These are phyloP conservation scores for Lyophyllum decastes DNA, from an alignment of 768 basidiomycete species.

Conservation along the genomic window DNA sequence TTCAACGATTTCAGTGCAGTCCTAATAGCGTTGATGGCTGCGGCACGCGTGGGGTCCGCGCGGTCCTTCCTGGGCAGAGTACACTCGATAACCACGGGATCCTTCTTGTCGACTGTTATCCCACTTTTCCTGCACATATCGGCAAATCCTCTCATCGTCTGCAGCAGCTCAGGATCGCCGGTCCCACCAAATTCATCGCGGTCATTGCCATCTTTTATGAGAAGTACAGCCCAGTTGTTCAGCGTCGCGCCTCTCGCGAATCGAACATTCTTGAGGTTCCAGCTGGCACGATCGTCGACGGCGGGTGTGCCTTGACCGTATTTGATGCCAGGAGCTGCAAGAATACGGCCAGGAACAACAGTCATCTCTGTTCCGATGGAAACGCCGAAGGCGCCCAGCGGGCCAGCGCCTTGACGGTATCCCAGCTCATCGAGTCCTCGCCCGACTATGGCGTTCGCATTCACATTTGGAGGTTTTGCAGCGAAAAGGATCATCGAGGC, in stretches of 20 bases:
- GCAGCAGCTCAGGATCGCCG: conserved; percentile 53
- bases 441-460: conserved; percentile 61
- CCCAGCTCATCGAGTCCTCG: conserved; percentile 67
- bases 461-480: conserved; percentile 70
- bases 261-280: conserved; percentile 72
- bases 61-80: conserved; percentile 51
- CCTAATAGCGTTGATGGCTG: conserved; percentile 50
- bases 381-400: conserved; percentile 62
- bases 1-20: conserved; percentile 38
- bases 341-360: conserved; percentile 68
- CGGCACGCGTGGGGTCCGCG: conserved; percentile 53
- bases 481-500: conserved; percentile 72
- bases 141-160: conserved; percentile 52
- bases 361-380: conserved; percentile 63
- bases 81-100: conserved; percentile 41
- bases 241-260: conserved; percentile 61
- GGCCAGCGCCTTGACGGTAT: conserved; percentile 38
- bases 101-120: conserved; percentile 46
- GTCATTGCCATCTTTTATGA: conserved; percentile 58
- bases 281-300: conserved; percentile 68
- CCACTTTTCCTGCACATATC: conserved; percentile 66
- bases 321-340: conserved; percentile 58
- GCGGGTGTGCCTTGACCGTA: conserved; percentile 51
- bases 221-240: conserved; percentile 66
- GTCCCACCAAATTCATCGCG: conserved; percentile 61